These are phyloP conservation scores for Quillaja saponaria DNA, from an alignment of 306 rosid species.

Conservation along the genomic window DNA sequence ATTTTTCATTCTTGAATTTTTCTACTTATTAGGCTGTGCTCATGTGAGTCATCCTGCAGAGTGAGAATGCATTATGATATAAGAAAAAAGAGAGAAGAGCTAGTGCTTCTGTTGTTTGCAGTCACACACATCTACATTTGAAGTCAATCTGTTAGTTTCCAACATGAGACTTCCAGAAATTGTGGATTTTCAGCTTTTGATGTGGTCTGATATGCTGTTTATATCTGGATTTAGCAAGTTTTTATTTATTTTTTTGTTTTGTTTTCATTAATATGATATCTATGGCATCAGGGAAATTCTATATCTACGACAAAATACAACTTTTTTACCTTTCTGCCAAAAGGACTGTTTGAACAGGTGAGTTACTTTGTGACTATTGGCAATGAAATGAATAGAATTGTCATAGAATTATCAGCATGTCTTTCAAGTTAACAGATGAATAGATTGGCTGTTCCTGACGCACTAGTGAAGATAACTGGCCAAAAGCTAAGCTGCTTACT, in stretches of 20 bases:
- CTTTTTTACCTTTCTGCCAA: conserved; percentile 81
- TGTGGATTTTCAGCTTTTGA: conserved; percentile 3
- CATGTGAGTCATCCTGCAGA: too few relatives aligned
- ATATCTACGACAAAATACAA: conserved; percentile 90
- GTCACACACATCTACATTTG: too few relatives aligned
- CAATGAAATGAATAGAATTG: conserved; percentile 7
- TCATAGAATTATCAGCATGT: neutral
- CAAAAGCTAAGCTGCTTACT: too few relatives aligned
- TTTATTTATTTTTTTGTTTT: too few relatives aligned
- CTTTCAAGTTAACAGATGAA: conserved; percentile 14
- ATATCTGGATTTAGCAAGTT: neutral
- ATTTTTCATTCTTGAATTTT: too few relatives aligned
- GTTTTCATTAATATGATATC: conserved; percentile 25
- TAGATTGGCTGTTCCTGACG: neutral
- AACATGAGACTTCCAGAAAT: neutral
- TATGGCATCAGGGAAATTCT: conserved; percentile 79
- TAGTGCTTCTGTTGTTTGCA: too few relatives aligned
- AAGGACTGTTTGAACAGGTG: conserved; percentile 97
- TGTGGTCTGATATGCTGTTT: conserved; percentile 22
- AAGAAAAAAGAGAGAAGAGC: too few relatives aligned
- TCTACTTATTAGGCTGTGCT: too few relatives aligned
- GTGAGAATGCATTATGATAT: too few relatives aligned
- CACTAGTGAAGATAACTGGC: too few relatives aligned
- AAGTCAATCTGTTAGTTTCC: too few relatives aligned
- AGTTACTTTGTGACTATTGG: conserved; percentile 34